Base-by-base conservation (phyloP, 257 asterid genomes). In the Ocimum tenuiflorum region DNA sequence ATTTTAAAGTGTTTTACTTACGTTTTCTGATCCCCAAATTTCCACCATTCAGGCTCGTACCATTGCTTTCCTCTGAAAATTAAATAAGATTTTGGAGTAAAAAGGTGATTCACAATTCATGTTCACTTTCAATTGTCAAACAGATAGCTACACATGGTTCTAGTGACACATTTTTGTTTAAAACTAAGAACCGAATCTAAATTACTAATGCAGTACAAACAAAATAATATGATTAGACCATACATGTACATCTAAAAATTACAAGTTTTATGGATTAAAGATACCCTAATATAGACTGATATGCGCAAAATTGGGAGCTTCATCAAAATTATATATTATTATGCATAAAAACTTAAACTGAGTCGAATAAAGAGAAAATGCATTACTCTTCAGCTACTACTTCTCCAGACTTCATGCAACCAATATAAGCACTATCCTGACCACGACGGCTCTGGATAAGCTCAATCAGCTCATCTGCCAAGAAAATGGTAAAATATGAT, bases 31-130 rank as follows among this genome's bases (percentile, higher is more conserved):
- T 88, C 96, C 64, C 98, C 96, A 68, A 91, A 91, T 81, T 91
- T 91, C 96, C 98, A 91, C 96, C 96, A 91, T 63, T 88, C 96
- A 18, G 98, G 96, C 70, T 91, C 98, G 43, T 86, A 91, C 98
- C 98, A 88, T 63, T 74, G 72, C 76, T 46, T 88, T 58, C 98
- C 98, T 85, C 96, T 91, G 96, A 75, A 75, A 80, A 36, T 48
- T 19, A 53, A 71, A 58, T 58, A 69, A 33, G 1, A n/a, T 33
- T 38, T 60, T 54, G 12, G 69, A 76, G 70, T 75, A 62, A 53
- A 42, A 71, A 51, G 15, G 13, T 7, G 42, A 33, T 15, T 64
- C 42, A 19, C 23, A 48, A 12, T 53, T 23, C n/a, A 52, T 8
- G 24, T 50, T 46, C 61, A 47, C 55, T 46, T 31, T 15, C 27